Base-by-base conservation (phyloP, 495 filamentous ascomycete species). In the Aspergillus haitiensis region DNA sequence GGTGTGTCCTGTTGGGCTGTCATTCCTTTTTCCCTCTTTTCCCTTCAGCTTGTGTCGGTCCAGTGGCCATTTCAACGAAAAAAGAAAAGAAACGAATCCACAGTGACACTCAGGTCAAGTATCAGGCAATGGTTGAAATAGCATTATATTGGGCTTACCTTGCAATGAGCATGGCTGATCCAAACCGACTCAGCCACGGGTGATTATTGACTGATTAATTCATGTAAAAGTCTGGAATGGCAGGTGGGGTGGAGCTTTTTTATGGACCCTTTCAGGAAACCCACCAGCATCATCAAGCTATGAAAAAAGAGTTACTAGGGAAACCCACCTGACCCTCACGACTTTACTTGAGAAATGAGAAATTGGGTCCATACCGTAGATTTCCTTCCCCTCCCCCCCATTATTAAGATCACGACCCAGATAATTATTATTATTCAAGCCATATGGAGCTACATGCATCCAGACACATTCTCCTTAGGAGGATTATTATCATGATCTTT, bases 221-320 rank as follows among this genome's bases (percentile, higher is more conserved):
- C n/a, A n/a, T n/a, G n/a, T n/a, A 12, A 12, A 51, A 51, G 32
- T 34, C 48, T 32, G 18, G 48, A 34, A 15, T 13, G 52, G 52
- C 36, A 18, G 33, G 34, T 52, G 50, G 32, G 50, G 50, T 52
- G 50, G 10, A 21, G 39, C 15, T 39, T 37, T 18, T 9, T 35
- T 27, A 27, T 27, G 21, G 21, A 27, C 21, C 21, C 21, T 3
- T 1, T 27, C 1, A 27, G 21, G 21, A 27, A 48, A 18, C 45
- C 45, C 45, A 48, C 45, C 45, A 48, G 45, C 45, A 48, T 48
- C 9, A 48, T 27, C 18, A 18, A 40, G 27, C 18, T 31, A n/a
- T n/a, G 48, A 33, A 3, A 27, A 27, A 27, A 27, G 27, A 64
- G 65, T 64, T 62, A 64, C 65, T 67, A 31, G 62, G 65, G 65